Conservation (phyloP, 2,329 filamentous ascomycete species). For the Dactylella cylindrospora region DNA sequence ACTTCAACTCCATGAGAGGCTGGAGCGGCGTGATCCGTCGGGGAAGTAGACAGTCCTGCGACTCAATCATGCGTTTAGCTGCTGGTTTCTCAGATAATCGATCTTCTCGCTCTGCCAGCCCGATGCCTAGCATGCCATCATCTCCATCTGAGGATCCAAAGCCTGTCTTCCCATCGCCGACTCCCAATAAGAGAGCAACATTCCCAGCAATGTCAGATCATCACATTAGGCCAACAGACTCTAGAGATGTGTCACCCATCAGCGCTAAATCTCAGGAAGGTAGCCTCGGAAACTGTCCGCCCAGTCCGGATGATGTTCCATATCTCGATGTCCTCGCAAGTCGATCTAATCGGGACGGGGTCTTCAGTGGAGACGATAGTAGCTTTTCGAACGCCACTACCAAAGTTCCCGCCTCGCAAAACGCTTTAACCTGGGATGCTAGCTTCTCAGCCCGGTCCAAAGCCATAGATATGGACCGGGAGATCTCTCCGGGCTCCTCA, state of each 20-base stretch:
- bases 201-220: constrained; percentile 27
- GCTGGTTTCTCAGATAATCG: constrained; percentile 33
- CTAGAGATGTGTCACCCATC: constrained; percentile 33
- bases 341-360: constrained; percentile 40
- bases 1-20: constrained; percentile 39
- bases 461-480: constrained; percentile 45
- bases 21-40: constrained; percentile 43
- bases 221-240: constrained; percentile 26
- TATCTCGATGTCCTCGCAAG: constrained; percentile 43
- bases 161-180: constrained; percentile 21
- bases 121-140: constrained; percentile 43
- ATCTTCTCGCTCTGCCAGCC: constrained; percentile 37
- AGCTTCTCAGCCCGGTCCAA: constrained; percentile 17
- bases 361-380: constrained; percentile 44
- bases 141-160: constrained; percentile 39
- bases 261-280: constrained; percentile 43
- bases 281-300: constrained; percentile 41
- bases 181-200: constrained; percentile 23
- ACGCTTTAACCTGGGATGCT: constrained; percentile 25
- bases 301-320: constrained; percentile 46
- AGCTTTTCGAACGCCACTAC: constrained; percentile 44
- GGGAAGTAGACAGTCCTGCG: constrained; percentile 42
- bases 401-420: constrained; percentile 39
- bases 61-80: constrained; percentile 43
- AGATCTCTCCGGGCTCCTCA: constrained; percentile 44